Evolutionary conservation across 2,329 filamentous ascomycete genomes (phyloP).

Genomic region (Alternaria postmessia): DNA sequence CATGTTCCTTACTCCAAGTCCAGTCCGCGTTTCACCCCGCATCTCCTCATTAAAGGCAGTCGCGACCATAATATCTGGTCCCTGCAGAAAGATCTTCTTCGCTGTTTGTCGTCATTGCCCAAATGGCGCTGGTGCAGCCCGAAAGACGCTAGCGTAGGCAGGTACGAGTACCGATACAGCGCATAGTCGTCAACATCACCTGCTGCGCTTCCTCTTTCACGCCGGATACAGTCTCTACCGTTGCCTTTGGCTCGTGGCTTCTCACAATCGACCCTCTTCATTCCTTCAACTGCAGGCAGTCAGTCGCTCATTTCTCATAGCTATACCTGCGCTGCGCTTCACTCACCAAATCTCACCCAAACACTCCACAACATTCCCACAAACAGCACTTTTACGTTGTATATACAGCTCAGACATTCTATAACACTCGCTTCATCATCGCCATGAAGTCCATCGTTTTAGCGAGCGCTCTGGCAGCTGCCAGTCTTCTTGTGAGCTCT

Average conservation of each 20-base stretch:
- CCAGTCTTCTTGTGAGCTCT: slow-evolving; percentile 52
- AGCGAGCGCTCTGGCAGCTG: slow-evolving; percentile 43
- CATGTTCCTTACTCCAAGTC: slow-evolving; percentile 23
- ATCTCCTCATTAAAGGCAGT: slow-evolving; percentile 22
- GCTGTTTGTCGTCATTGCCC: slow-evolving; percentile 16
- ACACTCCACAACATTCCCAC: slow-evolving; percentile 13
- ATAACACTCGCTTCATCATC: slow-evolving; percentile 41
- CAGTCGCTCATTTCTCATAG: slow-evolving; percentile 32
- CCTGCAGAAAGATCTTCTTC: slow-evolving; percentile 16
- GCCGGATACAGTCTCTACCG: slow-evolving; percentile 29
- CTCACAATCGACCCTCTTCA: slow-evolving; percentile 27
- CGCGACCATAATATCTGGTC: slow-evolving; percentile 7
- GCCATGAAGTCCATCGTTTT: slow-evolving; percentile 57
- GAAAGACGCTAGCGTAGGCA: slow-evolving; percentile 18
- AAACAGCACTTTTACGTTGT: slow-evolving; percentile 27
- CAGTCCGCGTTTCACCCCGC: slow-evolving; percentile 29
- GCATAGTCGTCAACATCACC: slow-evolving; percentile 20
- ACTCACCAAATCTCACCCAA: slow-evolving; percentile 1
- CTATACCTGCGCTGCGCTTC: slow-evolving; percentile 13
- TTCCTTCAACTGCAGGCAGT: slow-evolving; percentile 35
- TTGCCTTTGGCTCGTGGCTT: slow-evolving; percentile 22
- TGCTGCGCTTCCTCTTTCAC: slow-evolving; percentile 23
- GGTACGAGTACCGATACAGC: slow-evolving; percentile 22
- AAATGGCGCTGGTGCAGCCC: slow-evolving; percentile 23
- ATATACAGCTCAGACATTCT: slow-evolving; percentile 36